Evolutionary conservation across 768 basidiomycete genomes (phyloP).

Genomic region (Agrocybe pediades): DNA sequence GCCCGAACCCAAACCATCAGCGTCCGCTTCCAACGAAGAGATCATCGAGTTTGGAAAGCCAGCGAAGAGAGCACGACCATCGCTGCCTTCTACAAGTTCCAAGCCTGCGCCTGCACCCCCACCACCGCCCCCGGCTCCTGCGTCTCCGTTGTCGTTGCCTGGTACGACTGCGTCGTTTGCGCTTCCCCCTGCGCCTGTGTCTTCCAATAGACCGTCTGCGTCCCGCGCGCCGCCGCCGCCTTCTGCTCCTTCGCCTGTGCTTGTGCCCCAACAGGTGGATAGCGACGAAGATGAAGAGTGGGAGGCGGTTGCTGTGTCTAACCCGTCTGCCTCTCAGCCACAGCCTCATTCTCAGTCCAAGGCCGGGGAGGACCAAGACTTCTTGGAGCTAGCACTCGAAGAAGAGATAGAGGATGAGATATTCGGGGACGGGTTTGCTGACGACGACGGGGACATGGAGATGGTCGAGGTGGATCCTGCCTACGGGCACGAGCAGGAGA

Average conservation of each 20-base stretch:
- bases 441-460: slow-evolving; percentile 8
- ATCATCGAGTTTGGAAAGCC: slow-evolving; percentile 17
- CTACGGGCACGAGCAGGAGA: neutral
- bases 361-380: slow-evolving; percentile 2
- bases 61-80: slow-evolving; percentile 13
- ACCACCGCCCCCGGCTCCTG: slow-evolving; percentile 3
- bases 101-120: no score
- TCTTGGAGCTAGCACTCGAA: slow-evolving; percentile 8
- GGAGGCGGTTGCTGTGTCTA: slow-evolving; percentile 41
- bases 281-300: slow-evolving; percentile 43
- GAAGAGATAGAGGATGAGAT: slow-evolving; percentile 27
- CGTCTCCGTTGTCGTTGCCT: slow-evolving; percentile 13
- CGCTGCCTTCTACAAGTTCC: slow-evolving; percentile 9
- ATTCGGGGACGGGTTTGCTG: slow-evolving; percentile 19
- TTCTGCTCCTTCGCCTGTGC: neutral
- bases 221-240: neutral
- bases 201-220: neutral
- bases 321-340: slow-evolving; percentile 4
- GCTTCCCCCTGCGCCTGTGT: slow-evolving; percentile 11
- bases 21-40: slow-evolving; percentile 11
- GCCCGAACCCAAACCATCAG: neutral
- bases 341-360: slow-evolving; percentile 1
- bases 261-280: slow-evolving; percentile 6
- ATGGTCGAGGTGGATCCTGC: slow-evolving; percentile 3
- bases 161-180: slow-evolving; percentile 9